phyloP scores from a whole-genome alignment of 768 basidiomycete genomes.

The Sistotremastrum niveocremeum region DNA sequence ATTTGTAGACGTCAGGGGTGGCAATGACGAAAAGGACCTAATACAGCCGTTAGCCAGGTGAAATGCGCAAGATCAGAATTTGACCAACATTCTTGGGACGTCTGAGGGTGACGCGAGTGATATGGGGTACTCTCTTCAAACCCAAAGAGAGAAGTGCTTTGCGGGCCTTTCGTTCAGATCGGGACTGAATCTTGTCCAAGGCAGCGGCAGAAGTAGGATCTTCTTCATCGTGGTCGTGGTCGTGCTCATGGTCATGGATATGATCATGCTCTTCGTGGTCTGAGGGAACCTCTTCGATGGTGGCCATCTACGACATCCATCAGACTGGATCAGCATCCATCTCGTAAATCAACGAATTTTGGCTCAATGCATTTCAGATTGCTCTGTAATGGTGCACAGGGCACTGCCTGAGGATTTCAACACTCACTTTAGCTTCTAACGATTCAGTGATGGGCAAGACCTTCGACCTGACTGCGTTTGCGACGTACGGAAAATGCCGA shows the following conservation, averaged over 20 bases:
- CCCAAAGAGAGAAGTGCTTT: constrained; percentile 88
- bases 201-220: constrained; percentile 76
- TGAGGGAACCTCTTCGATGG: constrained; percentile 72
- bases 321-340: too few species aligned
- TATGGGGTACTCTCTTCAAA: constrained; percentile 82
- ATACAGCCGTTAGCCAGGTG: not conserved
- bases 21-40: constrained; percentile 87
- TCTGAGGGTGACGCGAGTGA: constrained; percentile 89
- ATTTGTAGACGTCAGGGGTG: constrained; percentile 95
- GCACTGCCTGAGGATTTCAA: too few species aligned
- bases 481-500: too few species aligned
- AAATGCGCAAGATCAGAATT: not conserved
- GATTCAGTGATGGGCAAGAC: too few species aligned
- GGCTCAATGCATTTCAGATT: too few species aligned
- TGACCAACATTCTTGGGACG: constrained; percentile 81
- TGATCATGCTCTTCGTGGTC: constrained; percentile 40
- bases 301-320: constrained; percentile 23
- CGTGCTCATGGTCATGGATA: constrained; percentile 39
- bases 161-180: constrained; percentile 88
- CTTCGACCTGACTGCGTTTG: too few species aligned
- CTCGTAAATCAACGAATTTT: too few species aligned
- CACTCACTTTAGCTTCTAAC: too few species aligned
- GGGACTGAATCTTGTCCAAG: constrained; percentile 87
- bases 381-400: too few species aligned
- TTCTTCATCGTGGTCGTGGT: constrained; percentile 50